These are phyloP conservation scores for Termitomyces sp. DNA, from an alignment of 768 basidiomycete species.

Conservation along the genomic window DNA sequence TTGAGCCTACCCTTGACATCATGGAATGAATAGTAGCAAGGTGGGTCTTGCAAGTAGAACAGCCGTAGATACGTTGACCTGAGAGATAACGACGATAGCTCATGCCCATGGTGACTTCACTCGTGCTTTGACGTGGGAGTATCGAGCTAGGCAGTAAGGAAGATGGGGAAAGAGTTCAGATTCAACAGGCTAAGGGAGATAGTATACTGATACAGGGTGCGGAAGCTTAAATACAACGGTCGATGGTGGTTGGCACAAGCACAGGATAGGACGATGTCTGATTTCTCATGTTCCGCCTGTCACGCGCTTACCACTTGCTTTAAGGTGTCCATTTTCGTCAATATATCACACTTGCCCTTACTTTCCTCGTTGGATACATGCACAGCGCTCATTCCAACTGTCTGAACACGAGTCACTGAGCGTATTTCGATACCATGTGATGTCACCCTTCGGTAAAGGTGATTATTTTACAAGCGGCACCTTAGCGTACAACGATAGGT, in stretches of 20 bases:
- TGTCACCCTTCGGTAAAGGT: not conserved
- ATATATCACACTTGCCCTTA: not conserved
- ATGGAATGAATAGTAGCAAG: constrained; percentile 88
- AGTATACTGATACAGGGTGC: constrained; percentile 13
- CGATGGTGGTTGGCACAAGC: constrained; percentile 8
- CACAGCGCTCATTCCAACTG: not conserved
- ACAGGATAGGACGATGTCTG: constrained; percentile 9
- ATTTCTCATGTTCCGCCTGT: constrained; percentile 15
- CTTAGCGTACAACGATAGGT: not conserved
- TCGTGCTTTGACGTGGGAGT: constrained; percentile 4
- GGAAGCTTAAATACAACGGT: constrained; percentile 20
- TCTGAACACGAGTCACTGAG: not conserved
- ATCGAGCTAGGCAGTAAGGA: not conserved
- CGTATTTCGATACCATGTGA: not conserved
- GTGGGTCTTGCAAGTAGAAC: constrained; percentile 82
- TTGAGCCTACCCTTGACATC: constrained; percentile 66
- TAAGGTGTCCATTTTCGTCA: constrained; percentile 4
- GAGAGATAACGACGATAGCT: constrained; percentile 83
- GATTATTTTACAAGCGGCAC: not conserved
- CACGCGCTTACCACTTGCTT: constrained; percentile 6
- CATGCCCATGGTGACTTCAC: constrained; percentile 64
- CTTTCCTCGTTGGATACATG: constrained; percentile 1
- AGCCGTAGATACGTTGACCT: constrained; percentile 84
- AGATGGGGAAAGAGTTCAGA: not conserved
- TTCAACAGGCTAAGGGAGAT: not conserved